A percentile compares a stretch with the other conserved stretches of the same genome.
Evolutionary conservation across 2,329 filamentous ascomycete species (phyloP).

Genomic region (Aspergillus sclerotialis): DNA sequence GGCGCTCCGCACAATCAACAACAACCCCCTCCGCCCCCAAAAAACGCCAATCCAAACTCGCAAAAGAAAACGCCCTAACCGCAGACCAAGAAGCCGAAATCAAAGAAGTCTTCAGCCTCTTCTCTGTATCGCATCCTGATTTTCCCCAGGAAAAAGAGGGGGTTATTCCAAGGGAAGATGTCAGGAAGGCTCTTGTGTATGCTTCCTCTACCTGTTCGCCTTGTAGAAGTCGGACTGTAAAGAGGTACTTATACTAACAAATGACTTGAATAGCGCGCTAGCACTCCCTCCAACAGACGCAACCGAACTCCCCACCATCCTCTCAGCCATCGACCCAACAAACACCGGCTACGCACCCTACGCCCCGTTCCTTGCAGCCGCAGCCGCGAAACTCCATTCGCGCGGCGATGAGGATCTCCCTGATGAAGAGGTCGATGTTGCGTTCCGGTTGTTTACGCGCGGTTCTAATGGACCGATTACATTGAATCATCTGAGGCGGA

Average conservation of each 20-base stretch:
- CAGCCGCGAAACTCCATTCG: conserved; percentile 73
- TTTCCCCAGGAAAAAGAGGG: conserved; percentile 66
- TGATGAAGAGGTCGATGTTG: conserved; percentile 70
- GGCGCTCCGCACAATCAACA: too few species aligned
- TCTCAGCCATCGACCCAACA: conserved; percentile 76
- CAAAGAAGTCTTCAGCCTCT: conserved; percentile 79
- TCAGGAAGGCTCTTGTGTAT: conserved; percentile 67
- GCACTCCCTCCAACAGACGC: conserved; percentile 60
- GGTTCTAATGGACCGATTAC: conserved; percentile 59
- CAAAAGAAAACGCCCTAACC: conserved; percentile 81
- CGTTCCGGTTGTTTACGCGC: conserved; percentile 71
- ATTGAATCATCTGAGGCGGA: conserved; percentile 66
- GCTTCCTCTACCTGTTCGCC: conserved; percentile 17
- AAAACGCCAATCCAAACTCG: conserved; percentile 72
- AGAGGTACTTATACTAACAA: too few species aligned
- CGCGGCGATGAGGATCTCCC: conserved; percentile 45
- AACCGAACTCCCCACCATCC: conserved; percentile 67
- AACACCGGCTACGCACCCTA: conserved; percentile 71
- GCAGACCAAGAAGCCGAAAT: conserved; percentile 84
- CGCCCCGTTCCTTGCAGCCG: conserved; percentile 76
- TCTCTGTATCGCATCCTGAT: conserved; percentile 52
- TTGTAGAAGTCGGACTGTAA: conserved; percentile 1
- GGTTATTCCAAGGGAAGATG: conserved; percentile 60
- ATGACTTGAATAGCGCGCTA: conserved; percentile 66
- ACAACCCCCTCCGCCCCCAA: too few species aligned